Percentiles rank a stretch among this genome's conserved stretches.
These are phyloP conservation scores for Candida sp. DNA, from an alignment of 1,139 yeast genomes.

Conservation along the genomic window DNA sequence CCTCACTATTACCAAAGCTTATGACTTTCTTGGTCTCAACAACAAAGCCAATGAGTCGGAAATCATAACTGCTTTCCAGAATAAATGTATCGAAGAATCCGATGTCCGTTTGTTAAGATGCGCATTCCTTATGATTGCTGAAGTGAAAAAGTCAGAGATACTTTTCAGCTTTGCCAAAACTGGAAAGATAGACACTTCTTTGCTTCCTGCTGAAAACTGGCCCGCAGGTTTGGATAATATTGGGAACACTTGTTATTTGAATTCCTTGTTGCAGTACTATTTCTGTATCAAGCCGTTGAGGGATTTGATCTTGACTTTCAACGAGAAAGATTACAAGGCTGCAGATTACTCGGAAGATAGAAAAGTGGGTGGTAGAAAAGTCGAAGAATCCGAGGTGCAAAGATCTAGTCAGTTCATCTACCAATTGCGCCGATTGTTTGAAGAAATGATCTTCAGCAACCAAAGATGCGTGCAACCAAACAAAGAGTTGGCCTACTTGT, in stretches of 20 bases:
- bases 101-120: conserved; percentile 55
- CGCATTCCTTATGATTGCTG: conserved; percentile 54
- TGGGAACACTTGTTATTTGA: conserved; percentile 95
- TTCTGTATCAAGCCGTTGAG: conserved; percentile 86
- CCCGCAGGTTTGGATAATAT: conserved; percentile 94
- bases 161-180: conserved; percentile 55
- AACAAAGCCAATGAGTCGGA: conserved; percentile 57
- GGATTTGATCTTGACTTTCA: conserved; percentile 62
- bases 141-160: conserved; percentile 52
- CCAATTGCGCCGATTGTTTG: conserved; percentile 70
- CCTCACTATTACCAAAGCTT: conserved; percentile 35
- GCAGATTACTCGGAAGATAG: conserved; percentile 33
- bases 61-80: conserved; percentile 58
- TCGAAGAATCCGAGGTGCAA: conserved; percentile 71
- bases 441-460: conserved; percentile 67
- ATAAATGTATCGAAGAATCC: conserved; percentile 20
- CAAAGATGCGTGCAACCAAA: conserved; percentile 78
- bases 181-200: conserved; percentile 64
- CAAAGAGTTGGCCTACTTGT: conserved; percentile 84
- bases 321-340: conserved; percentile 27
- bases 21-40: conserved; percentile 45
- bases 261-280: conserved; percentile 87
- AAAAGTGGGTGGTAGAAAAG: conserved; percentile 86
- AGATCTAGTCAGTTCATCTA: conserved; percentile 84
- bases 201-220: conserved; percentile 68